Conservation (phyloP, 2,329 filamentous ascomycete genomes). For the Chaetoscypha palmicola region DNA sequence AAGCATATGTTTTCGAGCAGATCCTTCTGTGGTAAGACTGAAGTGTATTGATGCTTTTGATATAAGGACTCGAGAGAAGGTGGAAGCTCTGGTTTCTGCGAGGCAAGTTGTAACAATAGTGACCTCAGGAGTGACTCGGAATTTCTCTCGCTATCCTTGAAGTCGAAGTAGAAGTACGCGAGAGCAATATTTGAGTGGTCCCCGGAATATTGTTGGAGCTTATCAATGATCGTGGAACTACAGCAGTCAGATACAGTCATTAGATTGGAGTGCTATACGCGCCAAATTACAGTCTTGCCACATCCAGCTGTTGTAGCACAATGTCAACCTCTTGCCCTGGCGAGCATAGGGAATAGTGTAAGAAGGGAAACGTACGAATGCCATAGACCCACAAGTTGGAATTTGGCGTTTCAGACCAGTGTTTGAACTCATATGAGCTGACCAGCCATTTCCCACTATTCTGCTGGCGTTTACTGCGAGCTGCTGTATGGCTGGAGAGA, state of each 20-base stretch:
- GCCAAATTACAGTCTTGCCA: constrained; percentile 8
- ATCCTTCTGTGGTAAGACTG: neutral
- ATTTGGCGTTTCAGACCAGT: constrained; percentile 28
- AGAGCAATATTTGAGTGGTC: constrained; percentile 15
- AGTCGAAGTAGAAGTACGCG: constrained; percentile 36
- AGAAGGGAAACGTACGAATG: constrained; percentile 6
- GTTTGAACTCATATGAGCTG: constrained; percentile 21
- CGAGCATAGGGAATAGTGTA: too few relatives aligned
- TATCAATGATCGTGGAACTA: constrained; percentile 28
- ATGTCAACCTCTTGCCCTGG: too few relatives aligned
- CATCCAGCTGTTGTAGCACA: neutral
- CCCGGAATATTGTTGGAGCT: constrained; percentile 8
- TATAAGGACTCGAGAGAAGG: constrained; percentile 2
- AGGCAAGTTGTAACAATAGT: constrained; percentile 30
- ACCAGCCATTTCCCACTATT: constrained; percentile 32
- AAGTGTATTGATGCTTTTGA: constrained; percentile 7
- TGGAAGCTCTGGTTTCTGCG: constrained; percentile 18
- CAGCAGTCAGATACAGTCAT: neutral
- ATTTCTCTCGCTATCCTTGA: constrained; percentile 32
- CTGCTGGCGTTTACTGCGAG: constrained; percentile 1
- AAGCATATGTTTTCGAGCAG: neutral
- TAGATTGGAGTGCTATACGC: neutral
- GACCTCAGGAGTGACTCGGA: constrained; percentile 29
- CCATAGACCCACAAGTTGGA: constrained; percentile 35
- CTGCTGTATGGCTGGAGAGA: neutral